Evolutionary conservation across 768 basidiomycete genomes (phyloP).

Genomic region (Tephrocybe sp.): DNA sequence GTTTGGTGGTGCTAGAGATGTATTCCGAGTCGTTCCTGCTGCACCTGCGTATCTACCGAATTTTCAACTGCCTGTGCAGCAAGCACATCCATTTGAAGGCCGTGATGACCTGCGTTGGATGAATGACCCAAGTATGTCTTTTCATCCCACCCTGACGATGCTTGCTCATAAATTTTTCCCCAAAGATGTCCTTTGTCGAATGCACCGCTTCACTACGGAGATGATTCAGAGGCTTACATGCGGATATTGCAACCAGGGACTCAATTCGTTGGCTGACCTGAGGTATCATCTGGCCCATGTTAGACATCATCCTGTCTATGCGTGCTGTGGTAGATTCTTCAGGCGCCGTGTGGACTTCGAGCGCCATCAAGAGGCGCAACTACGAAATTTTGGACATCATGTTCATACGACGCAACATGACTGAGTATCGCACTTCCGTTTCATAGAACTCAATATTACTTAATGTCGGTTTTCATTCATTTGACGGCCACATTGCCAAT

Average conservation of each 20-base stretch:
- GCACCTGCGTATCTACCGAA: too few species aligned
- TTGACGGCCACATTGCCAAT: too few species aligned
- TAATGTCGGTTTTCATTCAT: too few species aligned
- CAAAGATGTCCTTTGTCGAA: conserved; percentile 14
- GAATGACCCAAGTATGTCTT: conserved; percentile 17
- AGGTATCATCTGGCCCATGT: conserved; percentile 22
- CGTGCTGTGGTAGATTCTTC: conserved; percentile 26
- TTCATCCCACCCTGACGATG: not conserved
- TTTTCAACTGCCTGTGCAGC: too few species aligned
- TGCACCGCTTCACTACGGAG: conserved; percentile 21
- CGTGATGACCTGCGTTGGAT: conserved; percentile 20
- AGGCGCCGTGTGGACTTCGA: conserved; percentile 18
- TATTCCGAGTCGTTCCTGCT: too few species aligned
- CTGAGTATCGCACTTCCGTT: not conserved
- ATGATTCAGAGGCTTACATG: conserved; percentile 22
- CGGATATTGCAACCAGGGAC: conserved; percentile 22
- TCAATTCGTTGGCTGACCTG: conserved; percentile 22
- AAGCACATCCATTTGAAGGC: not conserved
- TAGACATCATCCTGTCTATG: conserved; percentile 20
- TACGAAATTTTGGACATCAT: conserved; percentile 7
- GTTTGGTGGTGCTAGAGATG: not conserved
- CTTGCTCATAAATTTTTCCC: not conserved
- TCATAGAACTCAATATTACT: too few species aligned
- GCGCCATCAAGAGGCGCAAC: conserved; percentile 13
- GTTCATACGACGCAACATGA: conserved; percentile 1